These are phyloP conservation scores for Exophiala aquamarina DNA, from an alignment of 2,329 filamentous ascomycete genomes.

Conservation along the genomic window DNA sequence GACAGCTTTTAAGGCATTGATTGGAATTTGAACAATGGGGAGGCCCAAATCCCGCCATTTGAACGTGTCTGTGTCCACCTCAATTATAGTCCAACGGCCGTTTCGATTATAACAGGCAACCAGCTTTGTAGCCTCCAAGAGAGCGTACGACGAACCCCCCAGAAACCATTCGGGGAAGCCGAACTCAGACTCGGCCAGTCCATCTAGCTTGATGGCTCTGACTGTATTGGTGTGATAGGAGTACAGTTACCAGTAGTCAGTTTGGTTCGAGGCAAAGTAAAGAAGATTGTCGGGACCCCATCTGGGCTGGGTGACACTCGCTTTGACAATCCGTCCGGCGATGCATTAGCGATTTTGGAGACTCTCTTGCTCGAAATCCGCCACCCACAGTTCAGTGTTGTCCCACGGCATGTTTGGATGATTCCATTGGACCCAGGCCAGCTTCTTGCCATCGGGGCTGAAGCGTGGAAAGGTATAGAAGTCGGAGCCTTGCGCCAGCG, in stretches of 20 bases:
- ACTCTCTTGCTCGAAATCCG: constrained; percentile 41
- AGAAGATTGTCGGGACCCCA: constrained; percentile 53
- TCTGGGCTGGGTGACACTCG: constrained; percentile 51
- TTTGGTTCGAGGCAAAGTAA: constrained; percentile 50
- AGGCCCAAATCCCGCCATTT: constrained; percentile 79
- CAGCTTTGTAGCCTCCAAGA: constrained; percentile 37
- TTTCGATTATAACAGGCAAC: constrained; percentile 36
- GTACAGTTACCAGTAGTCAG: constrained; percentile 51
- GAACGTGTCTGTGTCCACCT: constrained; percentile 40
- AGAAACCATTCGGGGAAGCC: constrained; percentile 33
- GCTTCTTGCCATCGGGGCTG: constrained; percentile 45
- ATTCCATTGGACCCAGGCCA: constrained; percentile 58
- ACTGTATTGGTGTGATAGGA: constrained; percentile 33
- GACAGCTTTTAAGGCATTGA: constrained; percentile 25
- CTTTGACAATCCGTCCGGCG: constrained; percentile 41
- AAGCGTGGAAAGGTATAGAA: constrained; percentile 56
- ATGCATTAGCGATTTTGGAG: constrained; percentile 37
- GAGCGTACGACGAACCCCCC: constrained; percentile 40
- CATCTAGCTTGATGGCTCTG: constrained; percentile 36
- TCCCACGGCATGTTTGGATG: constrained; percentile 56
- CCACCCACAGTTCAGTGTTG: constrained; percentile 46
- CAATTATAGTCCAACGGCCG: constrained; percentile 37
- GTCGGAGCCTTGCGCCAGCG: constrained; percentile 48
- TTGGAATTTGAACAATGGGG: constrained; percentile 34
- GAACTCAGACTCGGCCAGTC: constrained; percentile 42